These are phyloP conservation scores for Erysimum pusillum DNA, from an alignment of 441 rosid species.

Conservation along the genomic window DNA sequence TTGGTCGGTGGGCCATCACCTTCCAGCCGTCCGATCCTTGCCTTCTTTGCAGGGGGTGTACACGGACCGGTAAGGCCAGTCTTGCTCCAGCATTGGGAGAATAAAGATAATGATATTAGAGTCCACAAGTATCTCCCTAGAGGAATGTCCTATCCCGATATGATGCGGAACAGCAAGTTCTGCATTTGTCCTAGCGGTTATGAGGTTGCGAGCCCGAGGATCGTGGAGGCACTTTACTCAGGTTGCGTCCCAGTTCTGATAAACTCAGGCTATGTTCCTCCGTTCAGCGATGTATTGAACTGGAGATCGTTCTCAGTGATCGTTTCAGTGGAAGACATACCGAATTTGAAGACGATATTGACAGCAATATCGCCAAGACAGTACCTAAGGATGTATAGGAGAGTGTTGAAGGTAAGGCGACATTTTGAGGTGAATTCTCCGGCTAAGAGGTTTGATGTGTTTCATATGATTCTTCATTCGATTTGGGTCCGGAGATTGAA, in stretches of 20 bases:
- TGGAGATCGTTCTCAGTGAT: slow-evolving; percentile 83
- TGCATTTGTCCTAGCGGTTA: slow-evolving; percentile 95
- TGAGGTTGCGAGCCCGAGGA: slow-evolving; percentile 91
- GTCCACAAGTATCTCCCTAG: slow-evolving; percentile 80
- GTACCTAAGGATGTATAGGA: slow-evolving; percentile 83
- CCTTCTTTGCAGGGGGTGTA: slow-evolving; percentile 93
- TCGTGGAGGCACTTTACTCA: slow-evolving; percentile 83
- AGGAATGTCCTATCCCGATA: slow-evolving; percentile 70
- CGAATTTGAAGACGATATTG: slow-evolving; percentile 74
- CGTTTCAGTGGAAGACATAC: slow-evolving; percentile 70
- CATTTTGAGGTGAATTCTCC: slow-evolving; percentile 87
- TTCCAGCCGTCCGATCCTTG: slow-evolving; percentile 72
- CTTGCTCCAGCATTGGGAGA: slow-evolving; percentile 87
- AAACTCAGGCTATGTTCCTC: slow-evolving; percentile 81
- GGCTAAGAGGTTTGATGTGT: slow-evolving; percentile 84
- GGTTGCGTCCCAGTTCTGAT: slow-evolving; percentile 89
- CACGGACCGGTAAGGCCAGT: slow-evolving; percentile 93
- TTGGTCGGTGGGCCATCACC: slow-evolving; percentile 85
- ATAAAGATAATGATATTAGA: slow-evolving; percentile 72
- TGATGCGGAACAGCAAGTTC: slow-evolving; percentile 81
- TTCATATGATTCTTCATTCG: slow-evolving; percentile 94
- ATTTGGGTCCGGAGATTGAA: slow-evolving; percentile 89
- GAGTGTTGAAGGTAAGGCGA: slow-evolving; percentile 65
- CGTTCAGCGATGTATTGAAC: slow-evolving; percentile 81
- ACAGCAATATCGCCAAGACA: slow-evolving; percentile 71